These are phyloP conservation scores for Chlamydomonas asymmetrica DNA, from an alignment of 139 green algal genomes.

Conservation along the genomic window DNA sequence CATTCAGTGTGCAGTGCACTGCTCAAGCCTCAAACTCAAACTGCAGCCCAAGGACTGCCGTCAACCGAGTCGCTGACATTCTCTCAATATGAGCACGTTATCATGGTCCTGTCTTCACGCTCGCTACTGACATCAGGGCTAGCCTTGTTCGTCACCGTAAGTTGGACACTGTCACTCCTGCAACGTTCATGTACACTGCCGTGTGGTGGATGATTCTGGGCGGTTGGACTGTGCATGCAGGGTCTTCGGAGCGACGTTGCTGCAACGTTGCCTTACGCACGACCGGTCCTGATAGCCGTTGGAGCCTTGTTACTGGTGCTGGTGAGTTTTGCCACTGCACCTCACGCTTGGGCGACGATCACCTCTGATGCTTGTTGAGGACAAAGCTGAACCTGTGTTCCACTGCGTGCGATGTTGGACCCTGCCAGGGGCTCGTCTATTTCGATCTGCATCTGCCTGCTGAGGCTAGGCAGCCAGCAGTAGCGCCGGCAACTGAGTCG, in stretches of 20 bases:
- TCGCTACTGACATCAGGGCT: no score
- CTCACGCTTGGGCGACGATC: not conserved
- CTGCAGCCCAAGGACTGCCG: no score
- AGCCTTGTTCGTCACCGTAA: no score
- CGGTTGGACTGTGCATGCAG: not conserved
- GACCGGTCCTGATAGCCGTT: conserved; percentile 6
- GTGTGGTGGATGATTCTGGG: not conserved
- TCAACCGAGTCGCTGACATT: no score
- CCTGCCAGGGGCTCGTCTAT: not conserved
- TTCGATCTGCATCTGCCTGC: not conserved
- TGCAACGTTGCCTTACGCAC: not conserved
- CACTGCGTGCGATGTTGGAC: not conserved
- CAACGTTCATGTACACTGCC: not conserved
- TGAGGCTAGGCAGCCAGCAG: not conserved
- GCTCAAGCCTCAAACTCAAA: no score
- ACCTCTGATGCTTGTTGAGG: not conserved
- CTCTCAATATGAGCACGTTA: no score
- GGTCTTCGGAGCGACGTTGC: conserved; percentile 11
- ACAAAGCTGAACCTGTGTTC: not conserved
- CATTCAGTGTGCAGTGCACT: no score
- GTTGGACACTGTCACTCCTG: no score
- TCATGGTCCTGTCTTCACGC: no score
- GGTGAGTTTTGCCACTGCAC: not conserved
- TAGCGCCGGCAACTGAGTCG: not conserved
- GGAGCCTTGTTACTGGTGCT: conserved; percentile 8